Percentiles rank a stretch among this genome's conserved stretches.
phyloP scores from a whole-genome alignment of 345 rosid genomes.

The Iberis pinnata region DNA sequence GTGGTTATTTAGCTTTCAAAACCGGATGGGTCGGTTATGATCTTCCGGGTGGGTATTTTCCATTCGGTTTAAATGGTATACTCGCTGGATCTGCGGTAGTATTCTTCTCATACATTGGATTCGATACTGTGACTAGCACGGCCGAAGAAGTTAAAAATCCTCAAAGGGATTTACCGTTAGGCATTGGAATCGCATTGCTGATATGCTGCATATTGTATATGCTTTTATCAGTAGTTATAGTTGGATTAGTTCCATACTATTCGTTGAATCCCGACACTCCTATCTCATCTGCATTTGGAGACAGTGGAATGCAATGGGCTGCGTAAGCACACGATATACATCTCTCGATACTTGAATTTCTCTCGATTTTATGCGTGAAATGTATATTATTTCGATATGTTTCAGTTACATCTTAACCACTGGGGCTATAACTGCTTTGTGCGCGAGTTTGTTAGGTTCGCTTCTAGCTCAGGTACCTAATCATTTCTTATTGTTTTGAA shows the following conservation, averaged over 20 bases:
- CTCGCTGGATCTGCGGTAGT: conserved; percentile 62
- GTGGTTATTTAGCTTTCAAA: conserved; percentile 46
- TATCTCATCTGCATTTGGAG: conserved; percentile 64
- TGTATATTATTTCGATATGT: conserved; percentile 5
- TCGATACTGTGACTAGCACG: conserved; percentile 57
- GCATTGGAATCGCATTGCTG: conserved; percentile 54
- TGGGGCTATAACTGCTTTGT: conserved; percentile 64
- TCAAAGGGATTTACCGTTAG: conserved; percentile 56
- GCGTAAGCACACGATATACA: conserved; percentile 40
- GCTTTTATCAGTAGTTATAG: conserved; percentile 61
- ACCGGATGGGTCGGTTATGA: conserved; percentile 65
- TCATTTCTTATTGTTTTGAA: conserved; percentile 5
- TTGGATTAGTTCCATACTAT: conserved; percentile 62
- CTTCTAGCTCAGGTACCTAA: conserved; percentile 56
- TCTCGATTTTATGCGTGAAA: too few relatives aligned
- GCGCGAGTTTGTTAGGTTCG: conserved; percentile 62
- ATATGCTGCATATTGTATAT: conserved; percentile 56
- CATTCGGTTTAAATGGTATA: conserved; percentile 59
- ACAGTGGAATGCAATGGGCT: conserved; percentile 72
- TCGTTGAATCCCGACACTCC: conserved; percentile 61
- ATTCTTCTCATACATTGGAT: conserved; percentile 64
- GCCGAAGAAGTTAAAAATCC: conserved; percentile 74
- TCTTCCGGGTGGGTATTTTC: conserved; percentile 50
- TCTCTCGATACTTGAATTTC: background rate
- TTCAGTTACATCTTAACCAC: conserved; percentile 49